phyloP scores from a whole-genome alignment of 805 yeast species.

The Monosporozyma unispora region DNA sequence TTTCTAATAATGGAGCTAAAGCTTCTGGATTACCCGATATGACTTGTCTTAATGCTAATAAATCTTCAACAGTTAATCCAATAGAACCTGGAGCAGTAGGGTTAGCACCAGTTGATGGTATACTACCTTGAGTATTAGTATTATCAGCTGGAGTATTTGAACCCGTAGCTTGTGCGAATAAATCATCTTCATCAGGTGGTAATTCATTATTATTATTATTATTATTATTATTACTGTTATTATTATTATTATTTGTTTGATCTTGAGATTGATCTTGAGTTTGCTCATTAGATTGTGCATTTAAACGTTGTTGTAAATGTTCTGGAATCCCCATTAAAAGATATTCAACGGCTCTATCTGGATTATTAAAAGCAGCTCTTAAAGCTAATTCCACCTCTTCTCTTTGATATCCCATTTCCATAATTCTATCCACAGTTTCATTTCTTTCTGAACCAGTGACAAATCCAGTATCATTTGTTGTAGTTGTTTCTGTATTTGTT shows the following conservation, averaged over 20 bases:
- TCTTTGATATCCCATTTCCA: constrained; percentile 94
- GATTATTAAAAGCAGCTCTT: constrained; percentile 93
- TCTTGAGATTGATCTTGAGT: constrained; percentile 15
- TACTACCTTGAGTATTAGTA: not conserved
- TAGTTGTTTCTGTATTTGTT: constrained; percentile 11
- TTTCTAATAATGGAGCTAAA: constrained; percentile 74
- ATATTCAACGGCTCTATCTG: constrained; percentile 96
- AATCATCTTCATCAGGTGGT: constrained; percentile 25
- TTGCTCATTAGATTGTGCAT: constrained; percentile 32
- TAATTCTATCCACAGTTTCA: constrained; percentile 67
- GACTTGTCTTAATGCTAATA: constrained; percentile 61
- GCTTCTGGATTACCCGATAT: constrained; percentile 82
- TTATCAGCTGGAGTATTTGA: constrained; percentile 16
- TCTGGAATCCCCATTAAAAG: constrained; percentile 80
- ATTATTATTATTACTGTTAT: not conserved
- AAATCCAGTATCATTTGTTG: constrained; percentile 38
- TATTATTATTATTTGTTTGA: constrained; percentile 6
- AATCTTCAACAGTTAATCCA: constrained; percentile 38
- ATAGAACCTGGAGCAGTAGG: constrained; percentile 31
- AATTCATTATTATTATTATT: constrained; percentile 2
- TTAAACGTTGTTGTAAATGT: constrained; percentile 26
- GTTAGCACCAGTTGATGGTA: constrained; percentile 7
- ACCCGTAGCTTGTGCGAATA: constrained; percentile 40
- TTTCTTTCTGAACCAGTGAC: constrained; percentile 75
- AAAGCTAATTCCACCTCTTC: constrained; percentile 82